Evolutionary conservation across 2,329 filamentous ascomycete species (phyloP).

Genomic region (Westerdykella ornata): DNA sequence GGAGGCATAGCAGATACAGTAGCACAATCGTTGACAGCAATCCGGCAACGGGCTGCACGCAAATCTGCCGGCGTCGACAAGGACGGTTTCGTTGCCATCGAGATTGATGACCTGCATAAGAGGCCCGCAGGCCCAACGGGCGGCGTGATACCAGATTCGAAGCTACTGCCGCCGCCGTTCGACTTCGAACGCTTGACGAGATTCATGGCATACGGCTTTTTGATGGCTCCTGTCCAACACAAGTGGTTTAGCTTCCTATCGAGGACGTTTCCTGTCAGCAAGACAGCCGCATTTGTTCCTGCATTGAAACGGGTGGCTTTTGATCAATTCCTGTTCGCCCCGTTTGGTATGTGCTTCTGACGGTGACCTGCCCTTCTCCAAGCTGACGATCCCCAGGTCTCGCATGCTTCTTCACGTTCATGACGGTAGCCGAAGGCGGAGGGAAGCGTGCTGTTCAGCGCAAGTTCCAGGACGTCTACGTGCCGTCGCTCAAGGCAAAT

Average conservation of each 20-base stretch:
- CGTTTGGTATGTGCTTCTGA: constrained; percentile 55
- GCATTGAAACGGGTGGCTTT: constrained; percentile 85
- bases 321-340: constrained; percentile 90
- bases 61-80: constrained; percentile 56
- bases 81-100: constrained; percentile 71
- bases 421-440: constrained; percentile 93
- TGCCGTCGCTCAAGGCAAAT: constrained; percentile 92
- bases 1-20: constrained; percentile 95
- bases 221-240: constrained; percentile 92
- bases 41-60: constrained; percentile 60
- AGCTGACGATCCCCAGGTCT: constrained; percentile 51
- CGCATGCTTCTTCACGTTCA: constrained; percentile 84
- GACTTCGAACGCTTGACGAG: constrained; percentile 91
- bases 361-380: no score
- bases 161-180: constrained; percentile 68
- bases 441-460: constrained; percentile 68
- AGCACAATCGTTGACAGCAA: constrained; percentile 82
- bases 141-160: constrained; percentile 60
- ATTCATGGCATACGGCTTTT: constrained; percentile 96
- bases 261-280: constrained; percentile 74
- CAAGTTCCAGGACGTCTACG: constrained; percentile 90
- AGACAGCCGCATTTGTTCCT: constrained; percentile 64
- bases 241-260: constrained; percentile 90
- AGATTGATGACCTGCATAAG: constrained; percentile 79
- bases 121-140: constrained; percentile 62